Conservation (phyloP, 2,329 filamentous ascomycete species). For the Reticulascus tulasneorum region DNA sequence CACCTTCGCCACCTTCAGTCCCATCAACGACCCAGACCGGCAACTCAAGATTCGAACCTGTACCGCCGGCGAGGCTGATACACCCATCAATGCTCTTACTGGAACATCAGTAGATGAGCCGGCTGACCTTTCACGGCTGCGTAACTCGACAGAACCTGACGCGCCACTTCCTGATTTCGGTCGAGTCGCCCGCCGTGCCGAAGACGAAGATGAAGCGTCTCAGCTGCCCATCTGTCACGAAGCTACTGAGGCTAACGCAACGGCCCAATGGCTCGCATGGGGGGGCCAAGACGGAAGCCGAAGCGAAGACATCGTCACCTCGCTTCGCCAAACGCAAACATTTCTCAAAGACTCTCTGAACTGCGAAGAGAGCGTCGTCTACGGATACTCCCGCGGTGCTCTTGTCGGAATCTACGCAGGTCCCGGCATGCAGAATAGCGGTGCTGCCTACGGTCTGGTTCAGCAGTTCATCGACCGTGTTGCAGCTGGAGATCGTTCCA, state of each 20-base stretch:
- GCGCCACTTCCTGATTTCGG: neutral
- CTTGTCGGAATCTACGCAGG: constrained; percentile 1
- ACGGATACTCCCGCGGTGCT: neutral
- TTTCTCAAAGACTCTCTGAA: neutral
- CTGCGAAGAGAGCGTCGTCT: neutral
- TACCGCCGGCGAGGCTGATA: neutral
- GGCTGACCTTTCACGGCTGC: too few relatives aligned
- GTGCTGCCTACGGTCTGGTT: neutral
- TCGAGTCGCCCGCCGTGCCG: neutral
- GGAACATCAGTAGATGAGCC: neutral
- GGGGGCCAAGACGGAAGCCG: neutral
- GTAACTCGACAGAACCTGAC: neutral
- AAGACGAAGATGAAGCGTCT: neutral
- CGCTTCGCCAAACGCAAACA: neutral
- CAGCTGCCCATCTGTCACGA: neutral
- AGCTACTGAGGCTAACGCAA: neutral
- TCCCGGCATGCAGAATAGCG: neutral
- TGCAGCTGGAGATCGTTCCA: neutral
- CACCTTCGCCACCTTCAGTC: neutral
- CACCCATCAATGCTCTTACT: neutral
- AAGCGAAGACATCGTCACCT: neutral
- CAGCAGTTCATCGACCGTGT: neutral
- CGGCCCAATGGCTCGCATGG: neutral
- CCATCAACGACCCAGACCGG: constrained; percentile 1
- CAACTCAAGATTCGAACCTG: neutral